Conservation (phyloP, 768 basidiomycete genomes). For the Boletus insuetus region DNA sequence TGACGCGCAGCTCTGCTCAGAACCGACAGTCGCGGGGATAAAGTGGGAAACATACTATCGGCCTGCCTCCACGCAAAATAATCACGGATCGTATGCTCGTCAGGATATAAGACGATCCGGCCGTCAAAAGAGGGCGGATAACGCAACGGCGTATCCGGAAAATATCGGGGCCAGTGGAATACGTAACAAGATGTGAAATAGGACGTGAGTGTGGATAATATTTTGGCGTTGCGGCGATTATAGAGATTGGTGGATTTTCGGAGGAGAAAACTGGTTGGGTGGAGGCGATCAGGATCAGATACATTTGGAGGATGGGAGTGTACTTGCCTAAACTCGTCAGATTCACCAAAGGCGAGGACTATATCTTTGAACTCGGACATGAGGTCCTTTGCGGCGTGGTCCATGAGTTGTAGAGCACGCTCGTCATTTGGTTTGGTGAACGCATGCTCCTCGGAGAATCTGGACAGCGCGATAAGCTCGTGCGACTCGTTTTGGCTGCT, state of each 20-base stretch:
- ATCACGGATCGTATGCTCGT: slow-evolving; percentile 68
- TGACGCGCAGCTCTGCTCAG: slow-evolving; percentile 17
- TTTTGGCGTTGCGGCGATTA: slow-evolving; percentile 85
- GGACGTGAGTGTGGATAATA: slow-evolving; percentile 78
- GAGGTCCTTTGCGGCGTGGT: slow-evolving; percentile 75
- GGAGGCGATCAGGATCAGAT: not conserved
- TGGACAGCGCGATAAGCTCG: slow-evolving; percentile 28
- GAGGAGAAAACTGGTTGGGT: slow-evolving; percentile 72
- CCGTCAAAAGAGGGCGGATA: slow-evolving; percentile 96
- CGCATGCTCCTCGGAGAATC: slow-evolving; percentile 79
- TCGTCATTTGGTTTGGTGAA: slow-evolving; percentile 93
- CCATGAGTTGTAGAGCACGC: slow-evolving; percentile 87
- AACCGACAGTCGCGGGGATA: not conserved
- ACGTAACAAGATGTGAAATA: slow-evolving; percentile 91
- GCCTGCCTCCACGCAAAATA: slow-evolving; percentile 97
- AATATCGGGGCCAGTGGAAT: slow-evolving; percentile 78
- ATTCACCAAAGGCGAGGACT: slow-evolving; percentile 89
- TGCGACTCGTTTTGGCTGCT: not conserved
- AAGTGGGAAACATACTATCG: slow-evolving; percentile 65
- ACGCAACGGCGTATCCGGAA: slow-evolving; percentile 65
- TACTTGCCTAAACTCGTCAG: slow-evolving; percentile 89
- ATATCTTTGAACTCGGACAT: slow-evolving; percentile 86
- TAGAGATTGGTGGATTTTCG: slow-evolving; percentile 72
- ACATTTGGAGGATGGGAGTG: not conserved
- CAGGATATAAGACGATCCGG: slow-evolving; percentile 80